Base-by-base conservation (phyloP, 2,329 filamentous ascomycete genomes). In the Aspergillus flavus region DNA sequence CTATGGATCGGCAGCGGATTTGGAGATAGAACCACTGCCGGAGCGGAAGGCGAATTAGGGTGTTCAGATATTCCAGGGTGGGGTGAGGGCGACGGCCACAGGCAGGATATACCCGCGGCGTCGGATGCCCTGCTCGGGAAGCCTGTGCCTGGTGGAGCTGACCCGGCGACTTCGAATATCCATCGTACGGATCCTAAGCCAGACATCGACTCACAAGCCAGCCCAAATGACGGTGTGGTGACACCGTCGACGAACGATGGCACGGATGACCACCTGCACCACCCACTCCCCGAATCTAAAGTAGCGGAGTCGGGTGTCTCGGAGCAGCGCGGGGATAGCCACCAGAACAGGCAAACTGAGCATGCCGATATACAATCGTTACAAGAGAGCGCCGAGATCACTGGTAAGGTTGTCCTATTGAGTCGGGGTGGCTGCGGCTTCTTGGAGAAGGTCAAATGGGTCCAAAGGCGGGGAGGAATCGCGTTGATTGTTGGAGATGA, bases 401-500 rank as follows among this genome's bases (percentile, higher is more conserved):
- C 89, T 36, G 95, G 95, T 68, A 98, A 97, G 79, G 88, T 99
- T 55, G 95, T 96, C 2, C 82, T 99, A 58, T 83, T 99, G 61
- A 96, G 92, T 76, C 89, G 95, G 61, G 95, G 95, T 62, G 95
- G 94, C 9, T 99, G 95, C 77, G 95, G 95, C 6, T 99, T 99
- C 76, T 80, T 97, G 64, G 94, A 98, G 75, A 99, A 99, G 79
- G 93, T 95, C 67, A 94, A 96, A 81, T 99, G 95, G 95, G 93
- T 91, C 14, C 95, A 99, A 77, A 87, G 93, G 65, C 87, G 95
- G 73, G 95, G 95, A 28, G 95, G 91, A 23, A 86, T 93, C 64
- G 95, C 92, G 41, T 83, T 99, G 64, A 96, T 99, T 68, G 94
- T 99, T 3, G 95, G 95, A 30, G 95, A 99, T 76, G 91, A 97